phyloP scores from a whole-genome alignment of 2,329 filamentous ascomycete species.

The Tolypocladium guangdongense region DNA sequence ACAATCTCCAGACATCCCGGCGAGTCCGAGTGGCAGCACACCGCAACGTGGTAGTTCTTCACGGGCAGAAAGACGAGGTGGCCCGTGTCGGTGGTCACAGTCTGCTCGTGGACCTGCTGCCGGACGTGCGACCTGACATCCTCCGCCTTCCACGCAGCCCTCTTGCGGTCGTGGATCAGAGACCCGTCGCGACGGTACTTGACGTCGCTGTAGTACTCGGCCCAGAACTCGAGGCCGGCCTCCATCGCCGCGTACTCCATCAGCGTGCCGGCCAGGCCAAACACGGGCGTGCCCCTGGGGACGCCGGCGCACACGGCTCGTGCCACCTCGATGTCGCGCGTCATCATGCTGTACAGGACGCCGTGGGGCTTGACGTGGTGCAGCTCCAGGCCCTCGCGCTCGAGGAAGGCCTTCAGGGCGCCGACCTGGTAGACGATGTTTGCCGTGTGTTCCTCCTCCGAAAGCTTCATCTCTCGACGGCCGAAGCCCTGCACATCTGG shows the following conservation, averaged over 20 bases:
- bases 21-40: slow-evolving; percentile 36
- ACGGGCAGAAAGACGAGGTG: slow-evolving; percentile 9
- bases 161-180: slow-evolving; percentile 35
- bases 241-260: slow-evolving; percentile 14
- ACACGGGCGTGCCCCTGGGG: slow-evolving; percentile 12
- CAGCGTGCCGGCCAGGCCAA: slow-evolving; percentile 14
- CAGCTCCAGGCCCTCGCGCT: slow-evolving; percentile 7
- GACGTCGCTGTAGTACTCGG: slow-evolving; percentile 17
- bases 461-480: slow-evolving; percentile 9
- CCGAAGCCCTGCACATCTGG: slow-evolving; percentile 10
- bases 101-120: not conserved
- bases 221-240: slow-evolving; percentile 13
- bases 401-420: slow-evolving; percentile 6
- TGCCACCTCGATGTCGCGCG: slow-evolving; percentile 12
- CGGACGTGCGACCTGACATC: not conserved
- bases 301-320: slow-evolving; percentile 14
- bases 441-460: slow-evolving; percentile 7
- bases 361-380: slow-evolving; percentile 13
- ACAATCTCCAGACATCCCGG: slow-evolving; percentile 33
- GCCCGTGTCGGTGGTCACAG: not conserved
- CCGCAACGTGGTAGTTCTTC: slow-evolving; percentile 28
- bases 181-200: slow-evolving; percentile 13
- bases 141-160: slow-evolving; percentile 13
- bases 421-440: slow-evolving; percentile 9
- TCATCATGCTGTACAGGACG: slow-evolving; percentile 17